A percentile compares a stretch with the other conserved stretches of the same genome.
phyloP scores from a whole-genome alignment of 257 asterid genomes.

The Echium plantagineum region DNA sequence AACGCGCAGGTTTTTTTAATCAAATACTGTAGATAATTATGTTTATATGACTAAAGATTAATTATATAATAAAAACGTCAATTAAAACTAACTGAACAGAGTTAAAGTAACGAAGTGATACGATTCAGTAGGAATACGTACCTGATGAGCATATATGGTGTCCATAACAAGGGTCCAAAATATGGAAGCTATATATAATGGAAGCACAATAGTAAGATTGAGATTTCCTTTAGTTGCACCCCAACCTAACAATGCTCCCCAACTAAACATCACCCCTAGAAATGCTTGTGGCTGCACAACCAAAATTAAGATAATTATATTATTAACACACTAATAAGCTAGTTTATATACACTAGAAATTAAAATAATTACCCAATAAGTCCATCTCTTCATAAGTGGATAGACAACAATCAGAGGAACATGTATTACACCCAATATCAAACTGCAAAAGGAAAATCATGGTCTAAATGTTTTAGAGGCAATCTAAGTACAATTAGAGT shows the following conservation, averaged over 20 bases:
- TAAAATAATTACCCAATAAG: constrained; percentile 60
- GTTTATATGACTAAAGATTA: too few relatives aligned
- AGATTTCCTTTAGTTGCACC: constrained; percentile 74
- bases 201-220: constrained; percentile 58
- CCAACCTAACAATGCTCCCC: constrained; percentile 93
- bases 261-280: constrained; percentile 72
- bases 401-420: constrained; percentile 61
- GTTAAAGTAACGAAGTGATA: too few relatives aligned
- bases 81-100: too few relatives aligned
- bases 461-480: too few relatives aligned
- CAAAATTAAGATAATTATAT: constrained; percentile 2
- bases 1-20: too few relatives aligned
- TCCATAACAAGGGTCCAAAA: constrained; percentile 75
- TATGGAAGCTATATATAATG: constrained; percentile 58
- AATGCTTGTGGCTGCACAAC: constrained; percentile 88
- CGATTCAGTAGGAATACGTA: neutral
- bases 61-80: too few relatives aligned
- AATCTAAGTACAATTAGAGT: neutral
- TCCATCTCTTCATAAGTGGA: constrained; percentile 86
- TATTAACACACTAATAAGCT: neutral
- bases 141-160: constrained; percentile 97
- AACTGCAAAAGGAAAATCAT: constrained; percentile 32
- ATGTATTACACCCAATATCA: constrained; percentile 61
- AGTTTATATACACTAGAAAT: neutral
- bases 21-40: too few relatives aligned